phyloP scores from a whole-genome alignment of 2,329 filamentous ascomycete genomes.

The Colletotrichum siamense region DNA sequence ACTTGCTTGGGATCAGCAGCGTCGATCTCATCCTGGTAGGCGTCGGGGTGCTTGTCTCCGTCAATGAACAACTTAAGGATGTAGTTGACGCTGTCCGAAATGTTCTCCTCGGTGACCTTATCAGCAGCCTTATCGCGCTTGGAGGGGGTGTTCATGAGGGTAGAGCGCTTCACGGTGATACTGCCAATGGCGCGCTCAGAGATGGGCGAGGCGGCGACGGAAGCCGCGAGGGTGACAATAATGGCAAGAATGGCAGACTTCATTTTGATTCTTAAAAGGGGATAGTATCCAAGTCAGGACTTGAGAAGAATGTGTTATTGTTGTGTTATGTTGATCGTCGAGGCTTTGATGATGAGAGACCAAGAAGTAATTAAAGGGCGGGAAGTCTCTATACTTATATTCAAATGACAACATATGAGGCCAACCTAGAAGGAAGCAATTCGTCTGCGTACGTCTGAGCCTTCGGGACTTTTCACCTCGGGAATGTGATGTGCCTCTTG shows the following conservation, averaged over 20 bases:
- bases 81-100: conserved; percentile 3
- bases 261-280: neutral
- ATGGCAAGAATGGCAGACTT: neutral
- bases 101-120: neutral
- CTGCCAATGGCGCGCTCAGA: neutral
- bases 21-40: neutral
- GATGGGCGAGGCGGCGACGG: neutral
- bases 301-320: neutral
- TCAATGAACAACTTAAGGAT: neutral
- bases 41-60: neutral
- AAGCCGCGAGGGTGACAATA: neutral
- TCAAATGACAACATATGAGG: neutral
- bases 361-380: neutral
- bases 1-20: neutral
- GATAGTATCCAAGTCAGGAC: neutral
- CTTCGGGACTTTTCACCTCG: neutral
- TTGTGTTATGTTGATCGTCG: neutral
- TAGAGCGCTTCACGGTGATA: neutral
- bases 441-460: neutral
- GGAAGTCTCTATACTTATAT: neutral
- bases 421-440: neutral
- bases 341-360: neutral
- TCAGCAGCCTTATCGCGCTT: neutral
- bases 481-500: neutral
- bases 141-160: neutral